Conservation (phyloP, 768 basidiomycete genomes). For the Tulasnella sp. region DNA sequence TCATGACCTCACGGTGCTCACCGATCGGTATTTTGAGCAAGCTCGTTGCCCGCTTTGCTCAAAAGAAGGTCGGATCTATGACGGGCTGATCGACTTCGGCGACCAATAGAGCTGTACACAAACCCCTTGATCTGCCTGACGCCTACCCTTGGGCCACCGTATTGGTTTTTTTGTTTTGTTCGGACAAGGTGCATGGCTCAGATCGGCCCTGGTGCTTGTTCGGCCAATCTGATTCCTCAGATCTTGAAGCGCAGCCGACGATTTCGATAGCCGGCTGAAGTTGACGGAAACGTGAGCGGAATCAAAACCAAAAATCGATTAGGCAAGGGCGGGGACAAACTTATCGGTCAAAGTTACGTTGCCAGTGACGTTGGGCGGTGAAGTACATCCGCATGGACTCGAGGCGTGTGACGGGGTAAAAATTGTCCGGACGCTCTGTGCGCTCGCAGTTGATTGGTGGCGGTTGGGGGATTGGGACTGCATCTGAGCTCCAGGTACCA, state of each 20-base stretch:
- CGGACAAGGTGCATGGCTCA: not conserved
- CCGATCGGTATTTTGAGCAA: not conserved
- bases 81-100: not conserved
- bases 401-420: not conserved
- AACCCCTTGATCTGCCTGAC: not conserved
- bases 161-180: not conserved
- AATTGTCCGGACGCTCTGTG: not conserved
- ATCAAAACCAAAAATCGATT: not conserved
- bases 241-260: not conserved
- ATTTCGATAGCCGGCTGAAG: not conserved
- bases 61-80: not conserved
- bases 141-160: not conserved
- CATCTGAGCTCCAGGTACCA: not conserved
- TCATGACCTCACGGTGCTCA: conserved; percentile 5
- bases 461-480: not conserved
- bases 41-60: not conserved
- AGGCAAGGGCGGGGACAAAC: conserved; percentile 9
- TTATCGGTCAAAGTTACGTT: not conserved
- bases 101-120: not conserved
- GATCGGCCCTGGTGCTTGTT: conserved; percentile 2
- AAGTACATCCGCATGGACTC: not conserved
- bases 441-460: not conserved
- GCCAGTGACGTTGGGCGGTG: not conserved
- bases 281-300: not conserved
- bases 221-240: not conserved